Evolutionary conservation across 345 rosid genomes (phyloP).

Genomic region (Linum usitatissimum): DNA sequence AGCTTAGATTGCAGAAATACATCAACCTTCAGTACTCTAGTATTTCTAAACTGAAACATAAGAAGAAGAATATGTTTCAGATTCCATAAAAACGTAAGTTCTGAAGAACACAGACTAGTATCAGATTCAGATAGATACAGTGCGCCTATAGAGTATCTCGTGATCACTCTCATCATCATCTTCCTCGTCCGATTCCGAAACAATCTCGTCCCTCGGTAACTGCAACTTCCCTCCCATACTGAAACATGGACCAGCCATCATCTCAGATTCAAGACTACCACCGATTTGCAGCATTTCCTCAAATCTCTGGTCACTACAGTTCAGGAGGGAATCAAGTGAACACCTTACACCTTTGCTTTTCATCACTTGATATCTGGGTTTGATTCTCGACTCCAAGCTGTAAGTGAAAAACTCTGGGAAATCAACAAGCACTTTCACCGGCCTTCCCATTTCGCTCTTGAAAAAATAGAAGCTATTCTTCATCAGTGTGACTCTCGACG

Average conservation of each 20-base stretch:
- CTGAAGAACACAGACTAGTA: no score
- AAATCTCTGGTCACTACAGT: conserved; percentile 88
- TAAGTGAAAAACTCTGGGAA: conserved; percentile 87
- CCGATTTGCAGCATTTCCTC: conserved; percentile 60
- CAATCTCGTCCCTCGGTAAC: conserved; percentile 52
- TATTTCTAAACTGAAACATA: no score
- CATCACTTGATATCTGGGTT: conserved; percentile 66
- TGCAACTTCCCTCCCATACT: conserved; percentile 71
- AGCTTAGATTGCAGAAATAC: no score
- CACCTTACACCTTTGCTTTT: conserved; percentile 64
- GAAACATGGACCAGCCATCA: conserved; percentile 43
- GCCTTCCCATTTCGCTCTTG: conserved; percentile 85
- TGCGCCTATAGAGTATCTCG: conserved; percentile 30
- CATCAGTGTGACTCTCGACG: conserved; percentile 57
- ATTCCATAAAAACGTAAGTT: no score
- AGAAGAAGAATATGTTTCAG: no score
- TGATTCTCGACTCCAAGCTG: conserved; percentile 89
- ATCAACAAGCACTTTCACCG: conserved; percentile 62
- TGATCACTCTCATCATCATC: conserved; percentile 71
- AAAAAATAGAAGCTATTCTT: conserved; percentile 69
- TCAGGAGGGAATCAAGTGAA: conserved; percentile 80
- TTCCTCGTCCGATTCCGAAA: conserved; percentile 70
- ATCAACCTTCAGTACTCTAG: no score
- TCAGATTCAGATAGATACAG: conserved; percentile 12
- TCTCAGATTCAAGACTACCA: conserved; percentile 62